A percentile compares a stretch with the other conserved stretches of the same genome.
These are phyloP conservation scores for Sphaerulina vaccinii DNA, from an alignment of 2,329 filamentous ascomycete genomes.

Conservation along the genomic window DNA sequence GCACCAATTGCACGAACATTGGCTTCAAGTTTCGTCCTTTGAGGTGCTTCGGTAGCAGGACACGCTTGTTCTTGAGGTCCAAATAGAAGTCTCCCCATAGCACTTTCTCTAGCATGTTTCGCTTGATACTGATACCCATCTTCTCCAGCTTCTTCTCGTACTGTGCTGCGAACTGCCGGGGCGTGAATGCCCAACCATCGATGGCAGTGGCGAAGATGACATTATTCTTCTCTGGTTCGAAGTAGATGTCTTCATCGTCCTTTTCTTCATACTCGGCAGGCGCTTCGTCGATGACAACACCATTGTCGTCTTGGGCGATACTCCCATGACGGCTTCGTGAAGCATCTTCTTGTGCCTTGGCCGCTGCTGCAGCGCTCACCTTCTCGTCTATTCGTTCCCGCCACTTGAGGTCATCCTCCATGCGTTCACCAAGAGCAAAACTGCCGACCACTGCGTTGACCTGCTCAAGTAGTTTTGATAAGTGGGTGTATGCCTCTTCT, in stretches of 20 bases:
- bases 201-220: conserved; percentile 98
- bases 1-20: conserved; percentile 93
- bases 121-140: conserved; percentile 86
- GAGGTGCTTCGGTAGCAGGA: conserved; percentile 85
- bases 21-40: conserved; percentile 90
- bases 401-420: conserved; percentile 98
- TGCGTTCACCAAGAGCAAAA: conserved; percentile 95
- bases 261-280: conserved; percentile 74
- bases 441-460: conserved; percentile 96
- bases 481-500: conserved; percentile 80
- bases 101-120: conserved; percentile 82
- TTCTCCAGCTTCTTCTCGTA: conserved; percentile 90
- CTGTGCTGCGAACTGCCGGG: conserved; percentile 85
- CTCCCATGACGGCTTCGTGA: conserved; percentile 45
- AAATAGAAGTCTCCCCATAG: conserved; percentile 97
- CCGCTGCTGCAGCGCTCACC: conserved; percentile 63
- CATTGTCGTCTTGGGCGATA: conserved; percentile 55
- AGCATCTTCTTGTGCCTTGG: conserved; percentile 31
- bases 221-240: conserved; percentile 96
- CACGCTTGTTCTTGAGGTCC: conserved; percentile 94
- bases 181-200: conserved; percentile 98
- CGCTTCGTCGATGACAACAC: conserved; percentile 47
- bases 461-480: conserved; percentile 87
- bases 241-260: conserved; percentile 96
- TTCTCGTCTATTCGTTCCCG: conserved; percentile 87